Percentiles rank a stretch among this genome's conserved stretches.
Evolutionary conservation across 192 early-diverging fungal genomes (phyloP).

Genomic region (Rhizophagus sp.): DNA sequence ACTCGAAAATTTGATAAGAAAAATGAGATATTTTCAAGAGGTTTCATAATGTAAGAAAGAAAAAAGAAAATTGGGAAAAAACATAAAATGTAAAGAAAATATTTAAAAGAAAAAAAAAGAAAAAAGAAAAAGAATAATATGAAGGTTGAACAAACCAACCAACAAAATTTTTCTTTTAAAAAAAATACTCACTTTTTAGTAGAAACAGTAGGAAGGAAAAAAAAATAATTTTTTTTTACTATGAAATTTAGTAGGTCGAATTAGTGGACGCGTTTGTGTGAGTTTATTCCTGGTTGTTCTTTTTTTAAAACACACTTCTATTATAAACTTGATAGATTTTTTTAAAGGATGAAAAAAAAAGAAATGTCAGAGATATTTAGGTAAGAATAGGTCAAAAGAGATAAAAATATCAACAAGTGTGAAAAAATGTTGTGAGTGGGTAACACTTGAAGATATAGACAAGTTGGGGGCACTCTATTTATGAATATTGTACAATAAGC

Average conservation of each 20-base stretch:
- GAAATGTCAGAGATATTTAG: not conserved
- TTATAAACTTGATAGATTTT: slow-evolving; percentile 8
- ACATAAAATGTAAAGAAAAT: not conserved
- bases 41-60: not conserved
- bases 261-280: slow-evolving; percentile 19
- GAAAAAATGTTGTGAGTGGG: not conserved
- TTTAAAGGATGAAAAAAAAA: not conserved
- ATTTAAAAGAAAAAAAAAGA: not conserved
- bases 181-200: slow-evolving; percentile 11
- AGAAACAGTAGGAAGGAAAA: not conserved
- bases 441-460: not conserved
- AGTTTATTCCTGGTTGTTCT: slow-evolving; percentile 22
- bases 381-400: not conserved
- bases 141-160: not conserved
- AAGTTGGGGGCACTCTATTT: not conserved
- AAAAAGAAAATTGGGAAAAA: not conserved
- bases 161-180: not conserved
- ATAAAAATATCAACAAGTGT: not conserved
- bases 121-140: not conserved
- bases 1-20: no score
- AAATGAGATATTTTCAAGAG: no score
- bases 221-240: not conserved
- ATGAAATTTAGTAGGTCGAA: not conserved
- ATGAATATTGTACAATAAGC: not conserved
- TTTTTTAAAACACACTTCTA: slow-evolving; percentile 16